Evolutionary conservation across 2,329 filamentous ascomycete species (phyloP).

Genomic region (Pezicula radicicola): DNA sequence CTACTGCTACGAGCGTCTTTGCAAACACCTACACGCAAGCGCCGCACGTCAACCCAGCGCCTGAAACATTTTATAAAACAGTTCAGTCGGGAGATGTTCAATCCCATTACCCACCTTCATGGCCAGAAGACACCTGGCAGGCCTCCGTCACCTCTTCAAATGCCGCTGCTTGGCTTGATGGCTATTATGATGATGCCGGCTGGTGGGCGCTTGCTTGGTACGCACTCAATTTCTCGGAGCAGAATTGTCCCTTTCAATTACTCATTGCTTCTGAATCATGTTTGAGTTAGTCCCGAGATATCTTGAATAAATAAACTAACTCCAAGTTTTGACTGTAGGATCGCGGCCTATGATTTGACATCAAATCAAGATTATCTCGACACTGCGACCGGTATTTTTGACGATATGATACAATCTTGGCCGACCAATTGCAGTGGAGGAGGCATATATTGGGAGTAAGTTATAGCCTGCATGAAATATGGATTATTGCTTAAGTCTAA

Average conservation of each 20-base stretch:
- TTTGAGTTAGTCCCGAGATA: too few species aligned
- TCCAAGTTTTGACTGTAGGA: slow-evolving; percentile 13
- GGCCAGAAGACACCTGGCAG: too few species aligned
- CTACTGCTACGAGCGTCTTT: slow-evolving; percentile 35
- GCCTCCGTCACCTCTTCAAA: neutral
- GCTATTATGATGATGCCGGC: slow-evolving; percentile 57
- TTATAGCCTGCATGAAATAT: slow-evolving; percentile 12
- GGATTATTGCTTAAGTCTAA: too few species aligned
- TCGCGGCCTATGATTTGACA: slow-evolving; percentile 54
- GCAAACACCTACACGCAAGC: slow-evolving; percentile 36
- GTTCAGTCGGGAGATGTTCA: neutral
- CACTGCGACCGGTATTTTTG: slow-evolving; percentile 49
- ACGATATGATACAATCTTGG: slow-evolving; percentile 50
- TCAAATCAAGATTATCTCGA: slow-evolving; percentile 47
- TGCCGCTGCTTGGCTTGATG: slow-evolving; percentile 42
- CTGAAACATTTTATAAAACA: slow-evolving; percentile 9
- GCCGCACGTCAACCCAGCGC: slow-evolving; percentile 18
- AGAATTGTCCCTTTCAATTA: too few species aligned
- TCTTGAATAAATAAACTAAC: too few species aligned
- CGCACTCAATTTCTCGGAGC: too few species aligned
- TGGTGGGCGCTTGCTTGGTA: slow-evolving; percentile 60
- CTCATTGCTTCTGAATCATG: too few species aligned
- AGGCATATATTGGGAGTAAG: slow-evolving; percentile 45
- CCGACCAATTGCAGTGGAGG: slow-evolving; percentile 47
- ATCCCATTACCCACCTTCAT: too few species aligned